Evolutionary conservation across 345 rosid genomes (phyloP), one percentile per base, ranked within the genome.

Genomic region (Carallia pectinifolia): DNA sequence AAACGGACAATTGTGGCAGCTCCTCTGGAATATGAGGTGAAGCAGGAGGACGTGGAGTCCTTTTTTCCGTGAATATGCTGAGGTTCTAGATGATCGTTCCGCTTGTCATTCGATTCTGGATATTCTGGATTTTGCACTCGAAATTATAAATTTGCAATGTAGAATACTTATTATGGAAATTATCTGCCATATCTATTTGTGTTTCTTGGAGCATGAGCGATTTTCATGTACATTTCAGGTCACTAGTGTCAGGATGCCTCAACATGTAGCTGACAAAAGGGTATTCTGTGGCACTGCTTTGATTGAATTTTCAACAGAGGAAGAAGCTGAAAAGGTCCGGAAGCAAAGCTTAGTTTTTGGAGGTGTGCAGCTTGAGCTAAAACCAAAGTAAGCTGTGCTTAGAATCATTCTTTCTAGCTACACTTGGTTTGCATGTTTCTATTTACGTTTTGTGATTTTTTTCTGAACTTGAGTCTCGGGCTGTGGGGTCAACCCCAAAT

Each of bases 161-260:
- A 33, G 19, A 52, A 52, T 52, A 5, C 55, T 4, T 10, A 17
- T 31, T 56, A 1, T 64, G 33, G 7, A 15, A 7, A 37, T 18
- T 66, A 44, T 62, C 27, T 63, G 19, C 7, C 34, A 33, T 33
- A 33, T 33, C 34, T 33, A 54, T 58, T n/a, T 23, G n/a, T 70
- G 37, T 4, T 34, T 68, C 36, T 34, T 48, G 34, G 27, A 30
- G 54, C 19, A 27, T 80, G 58, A 53, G 31, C 55, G 34, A 4
- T 1, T 33, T 33, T 58, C 13, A 34, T 33, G 34, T 33, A n/a
- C 52, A 1, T 76, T 70, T 47, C 85, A 92, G 99, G 92, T 95
- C 23, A 85, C 84, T 68, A 92, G 97, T 70, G 88, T 95, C 82
- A 92, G 97, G 80, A 61, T 95, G 84, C 97, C 99, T 72, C 89